Evolutionary conservation across 768 basidiomycete species (phyloP), one percentile per base, ranked within the genome.

Genomic region (Amanita pallidorosea): DNA sequence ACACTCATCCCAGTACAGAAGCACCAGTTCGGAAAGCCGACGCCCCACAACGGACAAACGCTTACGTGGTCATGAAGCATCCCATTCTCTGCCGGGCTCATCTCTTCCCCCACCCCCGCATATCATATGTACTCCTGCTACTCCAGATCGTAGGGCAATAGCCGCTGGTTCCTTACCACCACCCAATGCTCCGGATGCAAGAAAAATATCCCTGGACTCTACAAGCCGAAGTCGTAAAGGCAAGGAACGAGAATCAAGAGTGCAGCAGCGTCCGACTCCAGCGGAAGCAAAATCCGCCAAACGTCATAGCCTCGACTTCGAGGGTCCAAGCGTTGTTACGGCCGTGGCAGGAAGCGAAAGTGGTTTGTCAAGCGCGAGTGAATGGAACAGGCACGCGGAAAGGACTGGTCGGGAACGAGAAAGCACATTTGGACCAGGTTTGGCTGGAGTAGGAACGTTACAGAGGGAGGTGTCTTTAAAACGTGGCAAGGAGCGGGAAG

Each of bases 271-370:
- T 60, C 12, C 43, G 33, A 29, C 3, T 9, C n/a, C 17, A 43
- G 13, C 11, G 11, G 38, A 43, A 15, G 31, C 33, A 7, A 70
- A 74, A 45, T 65, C 75, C 1, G 75, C 69, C 37, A 82, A 83
- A 59, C 82, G 83, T 55, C 83, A 83, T 5, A 83, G 80, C 58
- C 86, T 87, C 61, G 85, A 87, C 59, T 86, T 87, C 56, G 85
- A 87, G 63, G 70, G 83, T 33, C 84, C 85, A 0, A 15, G 7
- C 9, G 15, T 33, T 27, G 34, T 29, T 64, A 55, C 69, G 79
- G 22, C 73, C 75, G 2, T 70, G 72, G 4, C 71, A 71, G 51
- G 66, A 62, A 20, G 68, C 5, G 61, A 61, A 22, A 64, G 58
- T 23, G 60, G 65, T 23, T 63, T 57, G n/a, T 46, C 51, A 25